A percentile compares a stretch with the other conserved stretches of the same genome.
Conservation (phyloP, 2,329 filamentous ascomycete species). For the Paracamarosporium sp. region DNA sequence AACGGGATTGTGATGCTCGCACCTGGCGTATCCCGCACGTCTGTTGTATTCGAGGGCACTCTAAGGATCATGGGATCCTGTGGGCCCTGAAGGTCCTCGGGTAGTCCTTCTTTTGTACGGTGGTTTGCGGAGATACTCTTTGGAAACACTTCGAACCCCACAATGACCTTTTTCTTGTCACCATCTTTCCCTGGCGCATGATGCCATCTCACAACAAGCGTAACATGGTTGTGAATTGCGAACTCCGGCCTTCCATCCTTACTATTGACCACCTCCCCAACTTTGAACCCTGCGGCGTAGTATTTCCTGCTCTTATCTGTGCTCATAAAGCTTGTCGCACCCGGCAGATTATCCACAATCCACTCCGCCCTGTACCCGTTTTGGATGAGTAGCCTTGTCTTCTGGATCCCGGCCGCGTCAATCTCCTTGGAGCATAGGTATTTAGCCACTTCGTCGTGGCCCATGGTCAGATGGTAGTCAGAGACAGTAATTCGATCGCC, state of each 20-base stretch:
- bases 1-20: slow-evolving; percentile 78
- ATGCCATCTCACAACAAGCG: slow-evolving; percentile 80
- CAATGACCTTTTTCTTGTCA: slow-evolving; percentile 76
- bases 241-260: slow-evolving; percentile 67
- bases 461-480: slow-evolving; percentile 82
- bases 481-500: slow-evolving; percentile 86
- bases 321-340: slow-evolving; percentile 86
- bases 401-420: slow-evolving; percentile 67
- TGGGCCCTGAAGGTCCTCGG: slow-evolving; percentile 68
- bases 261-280: slow-evolving; percentile 76
- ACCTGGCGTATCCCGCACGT: slow-evolving; percentile 60
- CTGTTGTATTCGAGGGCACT: slow-evolving; percentile 64
- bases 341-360: slow-evolving; percentile 92
- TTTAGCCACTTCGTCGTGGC: slow-evolving; percentile 74
- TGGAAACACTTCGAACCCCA: slow-evolving; percentile 88
- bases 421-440: slow-evolving; percentile 75
- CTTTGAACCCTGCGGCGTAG: slow-evolving; percentile 88
- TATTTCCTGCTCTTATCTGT: slow-evolving; percentile 85
- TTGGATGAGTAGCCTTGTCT: slow-evolving; percentile 74
- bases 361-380: slow-evolving; percentile 88
- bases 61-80: slow-evolving; percentile 74
- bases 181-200: slow-evolving; percentile 73
- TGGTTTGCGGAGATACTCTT: slow-evolving; percentile 75
- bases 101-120: slow-evolving; percentile 70
- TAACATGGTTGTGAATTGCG: slow-evolving; percentile 88